Base-by-base conservation (phyloP, 768 basidiomycete species). In the Neoboletus brunneissimus region DNA sequence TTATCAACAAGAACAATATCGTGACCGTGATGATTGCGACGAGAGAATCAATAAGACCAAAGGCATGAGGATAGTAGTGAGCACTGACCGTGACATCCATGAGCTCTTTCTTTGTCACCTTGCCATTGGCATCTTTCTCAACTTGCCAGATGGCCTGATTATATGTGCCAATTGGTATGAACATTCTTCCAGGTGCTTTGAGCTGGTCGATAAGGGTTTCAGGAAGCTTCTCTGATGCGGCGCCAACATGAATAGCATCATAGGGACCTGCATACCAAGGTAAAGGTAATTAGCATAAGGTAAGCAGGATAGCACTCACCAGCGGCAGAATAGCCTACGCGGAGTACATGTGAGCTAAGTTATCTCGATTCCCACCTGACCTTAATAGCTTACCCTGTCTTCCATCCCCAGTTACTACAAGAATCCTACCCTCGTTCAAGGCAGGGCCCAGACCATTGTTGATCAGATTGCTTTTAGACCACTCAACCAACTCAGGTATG, bases 171-270 rank as follows among this genome's bases (percentile, higher is more conserved):
- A 98, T 87, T 2, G 95, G 95, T 51, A 98, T 91, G 75, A 98
- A 95, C 88, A 98, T 93, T 51, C 86, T 76, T 16, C 90, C 90
- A 0, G 88, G 88, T 2, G 71, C 68, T 27, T 86, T 86, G 3
- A 94, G 83, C 65, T 96, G 94, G 15, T 89, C 83, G 29, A 98
- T 70, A 1, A 98, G 81, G 0, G 79, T 70, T 22, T 80, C 70
- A 0, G 95, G 94, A 15, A 94, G 72, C 0, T 66, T 77, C 0
- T 91, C 88, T 0, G 95, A 86, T 0, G 96, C 95, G 0, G 96
- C 96, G 4, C 96, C 96, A 37, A 98, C 95, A 62, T 98, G 95
- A 48, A 98, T 97, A 0, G 84, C 87, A 58, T 92, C 82, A 66
- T 86, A 93, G 0, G 88, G 89, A 4, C 79, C 86, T 83, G 57